Evolutionary conservation across 225 moss, liverwort and hornwort genomes (phyloP).

Genomic region (Pseudisothecium myosuroides): DNA sequence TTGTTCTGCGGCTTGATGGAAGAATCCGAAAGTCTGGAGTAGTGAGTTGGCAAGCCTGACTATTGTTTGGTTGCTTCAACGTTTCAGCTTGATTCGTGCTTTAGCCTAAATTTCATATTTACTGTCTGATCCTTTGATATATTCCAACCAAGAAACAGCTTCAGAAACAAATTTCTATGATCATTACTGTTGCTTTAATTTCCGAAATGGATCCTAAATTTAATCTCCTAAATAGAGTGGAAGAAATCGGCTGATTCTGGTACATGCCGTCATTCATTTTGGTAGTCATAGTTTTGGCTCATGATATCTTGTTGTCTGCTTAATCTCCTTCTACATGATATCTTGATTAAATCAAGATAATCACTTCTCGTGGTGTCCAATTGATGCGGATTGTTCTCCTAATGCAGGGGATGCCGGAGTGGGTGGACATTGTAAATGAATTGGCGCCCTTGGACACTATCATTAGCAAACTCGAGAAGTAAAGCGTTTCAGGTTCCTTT

Average conservation of each 20-base stretch:
- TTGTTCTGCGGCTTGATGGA: slow-evolving; percentile 74
- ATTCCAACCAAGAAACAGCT: not conserved
- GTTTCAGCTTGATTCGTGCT: not conserved
- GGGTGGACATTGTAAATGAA: slow-evolving; percentile 74
- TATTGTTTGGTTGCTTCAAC: not conserved
- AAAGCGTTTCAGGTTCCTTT: not conserved
- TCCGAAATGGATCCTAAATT: not conserved
- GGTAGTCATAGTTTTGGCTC: not conserved
- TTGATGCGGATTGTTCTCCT: not conserved
- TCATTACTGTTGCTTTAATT: not conserved
- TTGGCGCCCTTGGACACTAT: slow-evolving; percentile 78
- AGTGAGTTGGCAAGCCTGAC: slow-evolving; percentile 25
- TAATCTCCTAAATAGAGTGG: not conserved
- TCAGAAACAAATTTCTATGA: not conserved
- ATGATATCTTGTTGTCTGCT: not conserved
- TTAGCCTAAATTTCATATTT: not conserved
- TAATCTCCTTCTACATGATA: not conserved
- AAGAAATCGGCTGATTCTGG: not conserved
- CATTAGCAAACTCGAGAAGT: slow-evolving; percentile 52
- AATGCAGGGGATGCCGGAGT: slow-evolving; percentile 47
- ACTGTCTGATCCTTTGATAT: not conserved
- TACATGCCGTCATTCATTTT: not conserved
- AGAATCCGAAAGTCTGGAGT: slow-evolving; percentile 73
- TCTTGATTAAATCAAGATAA: not conserved
- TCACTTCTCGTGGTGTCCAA: not conserved